Evolutionary conservation across 108 stramenopile genomes (phyloP), one percentile per base, ranked within the genome.

Genomic region (Skeletonema potamos): DNA sequence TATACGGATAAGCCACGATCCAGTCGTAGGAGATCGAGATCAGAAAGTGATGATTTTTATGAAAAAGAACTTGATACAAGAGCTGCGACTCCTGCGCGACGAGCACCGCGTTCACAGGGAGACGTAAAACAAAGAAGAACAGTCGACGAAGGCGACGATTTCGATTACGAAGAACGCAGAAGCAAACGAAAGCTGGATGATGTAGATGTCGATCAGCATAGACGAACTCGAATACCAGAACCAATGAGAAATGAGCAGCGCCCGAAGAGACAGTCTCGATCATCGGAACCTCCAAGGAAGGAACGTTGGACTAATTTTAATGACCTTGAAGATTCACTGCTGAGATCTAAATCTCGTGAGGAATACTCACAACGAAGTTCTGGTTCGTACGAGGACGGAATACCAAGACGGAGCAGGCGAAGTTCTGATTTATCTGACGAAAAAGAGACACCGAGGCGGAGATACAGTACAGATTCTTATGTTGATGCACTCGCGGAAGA

Each of bases 281-380:
- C 48, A 51, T 51, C 48, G 6, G 20, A 51, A 22, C 22, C 48
- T 20, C 48, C 48, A 24, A 51, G 48, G 48, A 51, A 22, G 2
- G 22, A 51, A 9, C 48, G 22, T 8, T 74, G 64, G 73, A 74
- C 39, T 34, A 74, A 74, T 26, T 74, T 74, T 7, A 58, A 55
- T 60, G 73, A 74, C 57, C 58, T 74, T 27, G 73, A 74, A 66
- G 73, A 66, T 39, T 74, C 73, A 20, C 41, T 74, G 28, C 24
- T 39, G 55, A 22, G 39, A 48, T 66, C 73, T 29, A 58, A 39
- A 22, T 36, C 57, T 51, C 24, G 68, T 27, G 6, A 59, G 43
- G 37, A 17, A 27, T 6, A 41, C 26, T 44, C 36, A 32, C 32
- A 55, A 1, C 26, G 55, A 27, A 57, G 37, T 30, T 58, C 28